phyloP scores from a whole-genome alignment of 768 basidiomycete species.

The Suillus subluteus region DNA sequence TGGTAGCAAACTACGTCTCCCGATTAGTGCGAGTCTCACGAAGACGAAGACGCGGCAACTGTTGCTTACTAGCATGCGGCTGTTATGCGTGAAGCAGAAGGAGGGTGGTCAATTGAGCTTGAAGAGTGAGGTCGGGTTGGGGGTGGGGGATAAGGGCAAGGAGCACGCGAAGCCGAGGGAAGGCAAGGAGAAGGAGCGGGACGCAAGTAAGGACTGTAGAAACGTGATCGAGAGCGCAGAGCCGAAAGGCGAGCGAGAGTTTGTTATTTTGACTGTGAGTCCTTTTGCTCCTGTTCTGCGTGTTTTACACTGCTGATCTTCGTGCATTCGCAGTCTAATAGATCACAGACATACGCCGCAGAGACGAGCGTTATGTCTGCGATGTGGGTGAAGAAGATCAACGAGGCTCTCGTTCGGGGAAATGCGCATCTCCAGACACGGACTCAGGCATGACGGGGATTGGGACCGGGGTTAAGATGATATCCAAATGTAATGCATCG shows the following conservation, averaged over 20 bases:
- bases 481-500: not conserved
- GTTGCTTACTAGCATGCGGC: slow-evolving; percentile 56
- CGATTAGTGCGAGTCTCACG: slow-evolving; percentile 47
- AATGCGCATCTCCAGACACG: not conserved
- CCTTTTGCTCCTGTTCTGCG: not conserved
- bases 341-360: slow-evolving; percentile 48
- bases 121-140: slow-evolving; percentile 55
- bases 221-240: slow-evolving; percentile 50
- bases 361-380: slow-evolving; percentile 37
- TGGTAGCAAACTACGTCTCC: slow-evolving; percentile 56
- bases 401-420: slow-evolving; percentile 27
- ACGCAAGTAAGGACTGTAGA: slow-evolving; percentile 51
- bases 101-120: slow-evolving; percentile 43
- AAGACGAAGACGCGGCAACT: slow-evolving; percentile 58
- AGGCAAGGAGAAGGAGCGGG: slow-evolving; percentile 38
- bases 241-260: slow-evolving; percentile 58
- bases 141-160: slow-evolving; percentile 10
- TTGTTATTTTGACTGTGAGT: slow-evolving; percentile 64
- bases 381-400: slow-evolving; percentile 46
- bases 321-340: slow-evolving; percentile 42
- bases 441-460: not conserved
- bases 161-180: slow-evolving; percentile 20
- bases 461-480: not conserved
- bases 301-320: slow-evolving; percentile 5
- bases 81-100: slow-evolving; percentile 59